Percentiles rank a stretch among this genome's conserved stretches.
Evolutionary conservation across 257 asterid species (phyloP).

Genomic region (Eucommia ulmoides): DNA sequence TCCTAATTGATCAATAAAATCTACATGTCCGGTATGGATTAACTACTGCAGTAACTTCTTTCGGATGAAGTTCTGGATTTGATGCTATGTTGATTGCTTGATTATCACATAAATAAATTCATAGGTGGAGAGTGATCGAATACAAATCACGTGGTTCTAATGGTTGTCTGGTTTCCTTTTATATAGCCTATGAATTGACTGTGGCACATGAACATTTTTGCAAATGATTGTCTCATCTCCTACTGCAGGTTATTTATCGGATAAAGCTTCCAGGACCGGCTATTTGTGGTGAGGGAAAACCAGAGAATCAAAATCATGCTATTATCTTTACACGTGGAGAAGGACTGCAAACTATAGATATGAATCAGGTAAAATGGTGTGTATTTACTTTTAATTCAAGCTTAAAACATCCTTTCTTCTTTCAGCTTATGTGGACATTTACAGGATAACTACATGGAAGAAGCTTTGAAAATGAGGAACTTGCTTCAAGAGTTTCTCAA

Average conservation of each 20-base stretch:
- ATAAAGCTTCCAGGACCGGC: constrained; percentile 97
- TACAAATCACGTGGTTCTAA: too few species aligned
- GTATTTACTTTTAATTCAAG: constrained; percentile 2
- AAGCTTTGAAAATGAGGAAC: constrained; percentile 97
- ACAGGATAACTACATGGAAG: constrained; percentile 98
- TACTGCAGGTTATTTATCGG: constrained; percentile 61
- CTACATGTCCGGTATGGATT: too few species aligned
- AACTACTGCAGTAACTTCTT: too few species aligned
- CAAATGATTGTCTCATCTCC: constrained; percentile 9
- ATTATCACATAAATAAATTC: too few species aligned
- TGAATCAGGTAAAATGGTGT: constrained; percentile 68
- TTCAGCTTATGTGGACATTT: constrained; percentile 7
- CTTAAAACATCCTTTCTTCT: not conserved
- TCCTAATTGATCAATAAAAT: too few species aligned
- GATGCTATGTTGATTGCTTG: too few species aligned
- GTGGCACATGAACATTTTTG: too few species aligned
- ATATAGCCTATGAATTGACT: too few species aligned
- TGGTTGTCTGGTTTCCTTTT: too few species aligned
- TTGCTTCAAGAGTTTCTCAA: constrained; percentile 86
- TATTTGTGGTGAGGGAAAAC: constrained; percentile 96
- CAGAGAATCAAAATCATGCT: constrained; percentile 98
- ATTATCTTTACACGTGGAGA: constrained; percentile 97
- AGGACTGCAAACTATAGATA: constrained; percentile 94
- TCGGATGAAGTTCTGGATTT: too few species aligned
- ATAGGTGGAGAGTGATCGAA: too few species aligned